Conservation (phyloP, 1,284 basidiomycete species). For the Psilocybe mexicana region DNA sequence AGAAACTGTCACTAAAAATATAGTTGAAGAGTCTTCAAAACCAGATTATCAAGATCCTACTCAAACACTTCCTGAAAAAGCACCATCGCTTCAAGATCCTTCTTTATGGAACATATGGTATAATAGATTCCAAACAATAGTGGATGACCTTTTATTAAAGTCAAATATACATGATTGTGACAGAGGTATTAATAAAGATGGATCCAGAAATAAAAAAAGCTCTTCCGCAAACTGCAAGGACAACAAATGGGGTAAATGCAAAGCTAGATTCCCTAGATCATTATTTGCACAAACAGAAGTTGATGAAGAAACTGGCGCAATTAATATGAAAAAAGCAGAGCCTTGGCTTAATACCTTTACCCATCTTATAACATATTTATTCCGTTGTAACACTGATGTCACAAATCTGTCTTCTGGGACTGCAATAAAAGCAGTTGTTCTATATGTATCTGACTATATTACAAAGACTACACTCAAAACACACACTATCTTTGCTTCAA, state of each 20-base stretch:
- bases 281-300: background rate
- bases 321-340: too few relatives aligned
- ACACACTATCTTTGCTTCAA: too few relatives aligned
- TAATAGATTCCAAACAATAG: background rate
- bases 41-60: conserved; percentile 10
- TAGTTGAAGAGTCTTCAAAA: background rate
- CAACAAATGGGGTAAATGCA: too few relatives aligned
- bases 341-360: too few relatives aligned
- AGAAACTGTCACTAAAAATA: background rate
- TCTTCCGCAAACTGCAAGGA: background rate
- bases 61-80: conserved; percentile 7
- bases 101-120: background rate
- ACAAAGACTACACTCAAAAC: too few relatives aligned
- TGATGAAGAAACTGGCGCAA: too few relatives aligned
- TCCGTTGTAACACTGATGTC: too few relatives aligned
- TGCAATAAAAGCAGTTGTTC: too few relatives aligned
- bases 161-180: conserved; percentile 24
- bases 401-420: too few relatives aligned
- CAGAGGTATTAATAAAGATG: too few relatives aligned
- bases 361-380: too few relatives aligned
- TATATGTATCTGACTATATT: too few relatives aligned
- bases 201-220: background rate
- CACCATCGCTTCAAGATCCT: background rate
- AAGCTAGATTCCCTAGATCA: background rate
- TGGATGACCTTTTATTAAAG: conserved; percentile 16